Evolutionary conservation across 2,329 filamentous ascomycete species (phyloP), one percentile per base, ranked within the genome.

Genomic region (Xylaria sp.): DNA sequence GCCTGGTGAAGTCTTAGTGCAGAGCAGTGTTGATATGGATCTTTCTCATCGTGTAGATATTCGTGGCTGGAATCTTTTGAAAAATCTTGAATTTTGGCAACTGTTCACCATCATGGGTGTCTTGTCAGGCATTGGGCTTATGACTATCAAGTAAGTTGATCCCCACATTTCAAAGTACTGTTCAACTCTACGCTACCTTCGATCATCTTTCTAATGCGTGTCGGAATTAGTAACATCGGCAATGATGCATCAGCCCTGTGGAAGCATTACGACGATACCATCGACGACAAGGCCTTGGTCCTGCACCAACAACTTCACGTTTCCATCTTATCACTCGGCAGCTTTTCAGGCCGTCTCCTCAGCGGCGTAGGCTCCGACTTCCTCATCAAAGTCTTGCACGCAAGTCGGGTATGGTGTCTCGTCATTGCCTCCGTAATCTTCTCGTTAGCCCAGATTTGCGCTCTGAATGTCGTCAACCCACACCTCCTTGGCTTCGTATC

Each of bases 121-220:
- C n/a, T 84, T 98, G 71, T 94, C 94, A 5, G 96, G 96, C 62
- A 92, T 98, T 75, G 96, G 96, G 12, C 84, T 99, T 73, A 99
- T 99, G 96, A 98, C 95, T 0, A 99, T 99, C 82, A 99, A 99
- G 94, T 97, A 86, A 81, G 92, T 84, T 28, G 41, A 28, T 6
- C 4, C 13, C 25, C 15, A 25, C 55, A n/a, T 23, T 46, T 32
- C 7, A 37, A 28, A 12, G 32, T 34, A 1, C 2, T 34, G 39
- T 20, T 12, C 15, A 57, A 8, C 8, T 20, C 25, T n/a, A 20
- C 18, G 4, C 25, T 25, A 0, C 37, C 0, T 20, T 18, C 20
- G 39, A 51, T 25, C 2, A 1, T 12, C 28, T 50, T 34, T 34
- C 63, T 68, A 12, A 63, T 37, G 12, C 20, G 15, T 25, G 58